Conservation (phyloP, 2,329 filamentous ascomycete species). For the Helminthosporium solani region DNA sequence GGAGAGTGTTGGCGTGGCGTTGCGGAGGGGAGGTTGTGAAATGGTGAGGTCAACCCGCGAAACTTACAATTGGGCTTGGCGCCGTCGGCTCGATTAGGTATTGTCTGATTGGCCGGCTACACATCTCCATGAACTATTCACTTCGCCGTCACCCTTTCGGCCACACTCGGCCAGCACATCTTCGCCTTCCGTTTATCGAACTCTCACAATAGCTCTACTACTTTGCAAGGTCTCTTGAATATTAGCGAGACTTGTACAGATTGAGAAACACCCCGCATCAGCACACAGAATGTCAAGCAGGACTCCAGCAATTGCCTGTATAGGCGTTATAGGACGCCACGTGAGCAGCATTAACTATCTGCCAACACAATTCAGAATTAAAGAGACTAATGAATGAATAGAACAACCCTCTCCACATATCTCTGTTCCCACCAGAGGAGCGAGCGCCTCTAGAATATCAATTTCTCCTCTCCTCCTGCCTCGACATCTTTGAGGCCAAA, state of each 20-base stretch:
- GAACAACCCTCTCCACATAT: slow-evolving; percentile 96
- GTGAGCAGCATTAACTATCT: slow-evolving; percentile 52
- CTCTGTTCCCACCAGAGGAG: slow-evolving; percentile 76
- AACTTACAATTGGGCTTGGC: slow-evolving; percentile 21
- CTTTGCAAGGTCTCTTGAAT: not conserved
- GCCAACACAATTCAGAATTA: not conserved
- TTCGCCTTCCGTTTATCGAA: slow-evolving; percentile 11
- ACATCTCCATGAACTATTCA: slow-evolving; percentile 6
- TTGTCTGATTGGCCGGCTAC: slow-evolving; percentile 34
- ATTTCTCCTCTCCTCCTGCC: slow-evolving; percentile 83
- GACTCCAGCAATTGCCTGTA: slow-evolving; percentile 77
- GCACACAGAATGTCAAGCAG: slow-evolving; percentile 48
- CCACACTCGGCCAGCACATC: slow-evolving; percentile 22
- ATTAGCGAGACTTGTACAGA: not conserved
- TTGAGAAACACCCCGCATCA: not conserved
- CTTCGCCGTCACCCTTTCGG: slow-evolving; percentile 26
- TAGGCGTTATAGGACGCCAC: slow-evolving; percentile 91
- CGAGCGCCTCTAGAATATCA: slow-evolving; percentile 84
- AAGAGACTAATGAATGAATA: slow-evolving; percentile 41
- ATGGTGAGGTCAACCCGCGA: slow-evolving; percentile 35
- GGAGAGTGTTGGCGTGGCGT: slow-evolving; percentile 34
- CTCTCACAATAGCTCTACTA: not conserved
- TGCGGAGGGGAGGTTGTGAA: slow-evolving; percentile 22
- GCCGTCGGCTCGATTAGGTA: slow-evolving; percentile 21
- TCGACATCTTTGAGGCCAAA: slow-evolving; percentile 91